phyloP scores from a whole-genome alignment of 371 early-diverging fungal species.

The Fennellomyces sp. region DNA sequence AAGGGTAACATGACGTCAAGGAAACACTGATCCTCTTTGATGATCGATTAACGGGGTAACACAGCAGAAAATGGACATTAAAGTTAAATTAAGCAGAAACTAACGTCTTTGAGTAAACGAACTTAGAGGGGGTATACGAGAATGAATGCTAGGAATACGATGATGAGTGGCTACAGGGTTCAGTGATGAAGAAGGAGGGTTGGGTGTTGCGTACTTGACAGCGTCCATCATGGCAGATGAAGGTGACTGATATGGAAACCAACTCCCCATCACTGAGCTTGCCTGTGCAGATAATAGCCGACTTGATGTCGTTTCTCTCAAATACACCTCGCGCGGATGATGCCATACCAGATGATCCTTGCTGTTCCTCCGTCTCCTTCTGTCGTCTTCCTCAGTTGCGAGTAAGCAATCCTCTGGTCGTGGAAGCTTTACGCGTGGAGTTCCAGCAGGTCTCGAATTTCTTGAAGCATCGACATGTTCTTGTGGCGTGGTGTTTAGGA shows the following conservation, averaged over 20 bases:
- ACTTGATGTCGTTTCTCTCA: slow-evolving; percentile 7
- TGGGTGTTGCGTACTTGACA: neutral
- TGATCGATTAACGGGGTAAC: neutral
- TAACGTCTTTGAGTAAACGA: slow-evolving; percentile 1
- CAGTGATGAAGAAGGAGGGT: neutral
- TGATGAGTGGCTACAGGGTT: slow-evolving; percentile 11
- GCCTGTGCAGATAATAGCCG: slow-evolving; percentile 3
- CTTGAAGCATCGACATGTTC: neutral
- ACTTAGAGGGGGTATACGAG: slow-evolving; percentile 3
- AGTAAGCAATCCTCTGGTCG: slow-evolving; percentile 6
- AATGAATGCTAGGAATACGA: slow-evolving; percentile 11
- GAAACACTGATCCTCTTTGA: neutral
- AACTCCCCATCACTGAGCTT: neutral
- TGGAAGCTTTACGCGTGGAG: slow-evolving; percentile 3
- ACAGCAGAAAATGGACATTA: neutral
- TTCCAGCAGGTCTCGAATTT: neutral
- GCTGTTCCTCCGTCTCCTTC: neutral
- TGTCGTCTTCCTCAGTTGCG: neutral
- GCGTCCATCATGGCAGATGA: slow-evolving; percentile 7
- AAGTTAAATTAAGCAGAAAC: neutral
- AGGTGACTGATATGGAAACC: slow-evolving; percentile 8
- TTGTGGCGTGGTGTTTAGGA: neutral
- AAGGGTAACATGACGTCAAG: slow-evolving; percentile 4
- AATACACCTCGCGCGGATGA: slow-evolving; percentile 8
- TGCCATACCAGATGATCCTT: neutral